Evolutionary conservation across 23 red algal species (phyloP), one percentile per base, ranked within the genome.

Genomic region (Agarophyton chilense): DNA sequence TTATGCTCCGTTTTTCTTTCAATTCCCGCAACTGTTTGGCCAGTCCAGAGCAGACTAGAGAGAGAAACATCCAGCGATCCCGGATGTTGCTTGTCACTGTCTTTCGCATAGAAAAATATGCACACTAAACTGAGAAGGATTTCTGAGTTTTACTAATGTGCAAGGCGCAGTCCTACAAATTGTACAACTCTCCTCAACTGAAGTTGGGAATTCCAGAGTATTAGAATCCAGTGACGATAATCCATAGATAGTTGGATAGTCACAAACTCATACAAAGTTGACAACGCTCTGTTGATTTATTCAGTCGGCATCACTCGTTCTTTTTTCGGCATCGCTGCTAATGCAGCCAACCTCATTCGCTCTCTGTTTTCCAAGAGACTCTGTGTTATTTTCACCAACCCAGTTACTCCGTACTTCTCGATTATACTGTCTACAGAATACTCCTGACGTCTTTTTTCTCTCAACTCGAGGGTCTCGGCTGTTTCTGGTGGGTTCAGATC

Each of bases 311-410:
- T 49, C 25, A 91, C 65, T n/a, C 50, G 53, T 21, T 91, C 75
- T 46, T 43, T 67, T 46, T 91, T 91, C 54, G 88, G 88, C 54
- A 77, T 52, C 45, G 56, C 77, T 10, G 26, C 76, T 13, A 91
- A 39, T 25, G 88, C 88, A 22, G 41, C 76, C 35, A 63, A 28
- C 65, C 67, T 68, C 38, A 52, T 34, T 16, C 25, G 34, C 45
- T 91, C 65, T 52, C 72, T 44, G 43, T 62, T 43, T 56, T 81
- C 88, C 10, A 91, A 32, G 0, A 91, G 47, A 10, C 55, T 68
- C 60, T 91, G 76, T 33, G 88, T 91, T 35, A 91, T 81, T 35
- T 65, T 54, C 7, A 81, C 76, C 19, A 91, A 38, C 26, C 88
- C 88, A 12, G 74, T 44, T 32, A 91, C 52, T 52, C 88, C 88